Conservation (phyloP, 1,284 basidiomycete species). For the Leccinum insolens region DNA sequence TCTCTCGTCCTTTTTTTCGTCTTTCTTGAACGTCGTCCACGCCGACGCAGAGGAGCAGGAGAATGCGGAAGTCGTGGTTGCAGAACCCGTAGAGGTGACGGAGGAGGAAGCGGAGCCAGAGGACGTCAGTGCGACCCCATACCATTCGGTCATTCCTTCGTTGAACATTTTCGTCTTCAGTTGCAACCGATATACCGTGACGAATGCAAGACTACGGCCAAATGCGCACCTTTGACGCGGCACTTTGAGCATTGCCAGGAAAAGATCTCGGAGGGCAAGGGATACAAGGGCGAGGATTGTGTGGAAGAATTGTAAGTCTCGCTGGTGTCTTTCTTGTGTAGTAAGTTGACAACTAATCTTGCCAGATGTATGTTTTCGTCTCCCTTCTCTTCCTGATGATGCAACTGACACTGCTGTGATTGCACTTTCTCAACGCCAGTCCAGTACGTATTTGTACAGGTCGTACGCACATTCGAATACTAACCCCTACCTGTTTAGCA, state of each 20-base stretch:
- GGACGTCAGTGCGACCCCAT: constrained; percentile 61
- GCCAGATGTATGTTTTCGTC: constrained; percentile 51
- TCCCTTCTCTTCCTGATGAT: constrained; percentile 3
- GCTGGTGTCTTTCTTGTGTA: constrained; percentile 26
- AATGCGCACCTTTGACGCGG: constrained; percentile 73
- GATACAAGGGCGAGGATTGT: constrained; percentile 87
- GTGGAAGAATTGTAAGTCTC: constrained; percentile 80
- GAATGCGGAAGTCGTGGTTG: constrained; percentile 31
- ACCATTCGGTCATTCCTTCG: not conserved
- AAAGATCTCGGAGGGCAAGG: constrained; percentile 80
- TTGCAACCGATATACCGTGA: constrained; percentile 69
- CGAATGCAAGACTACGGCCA: constrained; percentile 70
- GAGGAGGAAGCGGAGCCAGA: constrained; percentile 74
- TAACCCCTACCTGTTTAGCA: constrained; percentile 44
- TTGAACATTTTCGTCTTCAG: constrained; percentile 39
- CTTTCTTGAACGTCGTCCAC: constrained; percentile 59
- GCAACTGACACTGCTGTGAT: constrained; percentile 18
- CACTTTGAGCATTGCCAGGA: constrained; percentile 93
- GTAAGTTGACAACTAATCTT: constrained; percentile 15
- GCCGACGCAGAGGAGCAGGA: constrained; percentile 58
- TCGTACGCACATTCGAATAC: not conserved
- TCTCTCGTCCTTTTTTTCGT: constrained; percentile 65
- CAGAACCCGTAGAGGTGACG: constrained; percentile 42
- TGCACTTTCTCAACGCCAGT: constrained; percentile 40
- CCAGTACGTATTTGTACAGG: constrained; percentile 54